Evolutionary conservation across 2,329 filamentous ascomycete species (phyloP).

Genomic region (Iodosphaeria phyllophila): DNA sequence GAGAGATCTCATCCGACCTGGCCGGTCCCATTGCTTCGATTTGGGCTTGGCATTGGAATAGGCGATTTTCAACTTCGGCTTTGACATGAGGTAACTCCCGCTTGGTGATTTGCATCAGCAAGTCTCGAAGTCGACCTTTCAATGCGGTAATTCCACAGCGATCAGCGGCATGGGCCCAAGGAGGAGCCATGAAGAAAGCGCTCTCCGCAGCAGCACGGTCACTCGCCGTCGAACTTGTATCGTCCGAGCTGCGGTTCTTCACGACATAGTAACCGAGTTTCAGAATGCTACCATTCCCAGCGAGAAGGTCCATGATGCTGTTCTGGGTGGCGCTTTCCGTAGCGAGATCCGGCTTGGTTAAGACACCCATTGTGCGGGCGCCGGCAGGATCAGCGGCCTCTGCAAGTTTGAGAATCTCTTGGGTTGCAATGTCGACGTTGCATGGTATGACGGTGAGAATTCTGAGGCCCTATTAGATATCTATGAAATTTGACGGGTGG

Average conservation of each 20-base stretch:
- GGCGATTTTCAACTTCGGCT: conserved; percentile 9
- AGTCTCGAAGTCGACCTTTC: conserved; percentile 9
- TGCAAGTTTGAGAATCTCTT: conserved; percentile 19
- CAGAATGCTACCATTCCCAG: conserved; percentile 16
- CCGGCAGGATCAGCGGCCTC: conserved; percentile 19
- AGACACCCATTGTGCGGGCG: conserved; percentile 23
- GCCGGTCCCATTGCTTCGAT: conserved; percentile 15
- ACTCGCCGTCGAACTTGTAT: conserved; percentile 9
- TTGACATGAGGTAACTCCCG: conserved; percentile 14
- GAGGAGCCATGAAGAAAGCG: conserved; percentile 13
- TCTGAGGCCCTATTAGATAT: too few species aligned
- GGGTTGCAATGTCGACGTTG: conserved; percentile 20
- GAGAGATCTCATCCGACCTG: conserved; percentile 9
- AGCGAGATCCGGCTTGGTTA: conserved; percentile 41
- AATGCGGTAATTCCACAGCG: conserved; percentile 15
- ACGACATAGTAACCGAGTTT: conserved; percentile 25
- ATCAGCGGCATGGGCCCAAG: conserved; percentile 11
- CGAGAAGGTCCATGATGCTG: conserved; percentile 18
- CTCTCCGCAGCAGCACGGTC: conserved; percentile 12
- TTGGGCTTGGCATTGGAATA: conserved; percentile 3
- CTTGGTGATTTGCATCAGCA: conserved; percentile 18
- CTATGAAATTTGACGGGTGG: too few species aligned
- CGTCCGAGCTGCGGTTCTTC: conserved; percentile 22
- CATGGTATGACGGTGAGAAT: conserved; percentile 26
- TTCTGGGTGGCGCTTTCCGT: conserved; percentile 16